phyloP scores from a whole-genome alignment of 2,329 filamentous ascomycete genomes.

The Stemphylium beticola region DNA sequence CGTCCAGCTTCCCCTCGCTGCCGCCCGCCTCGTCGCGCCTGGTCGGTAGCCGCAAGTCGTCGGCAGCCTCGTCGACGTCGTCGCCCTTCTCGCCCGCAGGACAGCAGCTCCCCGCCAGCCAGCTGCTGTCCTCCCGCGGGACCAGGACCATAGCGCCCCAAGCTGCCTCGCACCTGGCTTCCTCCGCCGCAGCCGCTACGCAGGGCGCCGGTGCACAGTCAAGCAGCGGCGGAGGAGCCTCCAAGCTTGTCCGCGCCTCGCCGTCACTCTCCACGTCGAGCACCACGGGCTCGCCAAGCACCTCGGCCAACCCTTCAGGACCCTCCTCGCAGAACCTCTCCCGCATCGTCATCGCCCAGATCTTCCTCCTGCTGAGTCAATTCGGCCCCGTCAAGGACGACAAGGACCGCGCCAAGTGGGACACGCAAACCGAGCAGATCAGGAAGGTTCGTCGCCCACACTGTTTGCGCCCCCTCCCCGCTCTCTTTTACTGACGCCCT shows the following conservation, averaged over 20 bases:
- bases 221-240: constrained; percentile 61
- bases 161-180: constrained; percentile 61
- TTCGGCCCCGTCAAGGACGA: constrained; percentile 83
- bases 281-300: constrained; percentile 61
- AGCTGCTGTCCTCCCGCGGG: constrained; percentile 64
- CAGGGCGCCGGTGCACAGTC: constrained; percentile 59
- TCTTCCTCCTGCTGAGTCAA: constrained; percentile 85
- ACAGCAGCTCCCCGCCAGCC: constrained; percentile 60
- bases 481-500: constrained; percentile 24
- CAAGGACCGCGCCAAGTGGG: constrained; percentile 89
- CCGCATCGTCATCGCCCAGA: constrained; percentile 94
- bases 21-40: constrained; percentile 57
- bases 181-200: constrained; percentile 58
- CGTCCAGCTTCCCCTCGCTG: constrained; percentile 60
- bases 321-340: constrained; percentile 63
- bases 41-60: constrained; percentile 60
- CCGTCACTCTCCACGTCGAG: constrained; percentile 57
- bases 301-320: constrained; percentile 53
- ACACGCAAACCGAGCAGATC: constrained; percentile 88
- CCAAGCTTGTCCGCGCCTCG: constrained; percentile 65
- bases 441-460: constrained; percentile 71
- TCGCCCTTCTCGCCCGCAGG: constrained; percentile 62
- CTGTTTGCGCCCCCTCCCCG: constrained; percentile 8
- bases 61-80: constrained; percentile 60
- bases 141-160: constrained; percentile 62